These are phyloP conservation scores for Nasturtium officinale DNA, from an alignment of 345 rosid genomes.

Conservation along the genomic window DNA sequence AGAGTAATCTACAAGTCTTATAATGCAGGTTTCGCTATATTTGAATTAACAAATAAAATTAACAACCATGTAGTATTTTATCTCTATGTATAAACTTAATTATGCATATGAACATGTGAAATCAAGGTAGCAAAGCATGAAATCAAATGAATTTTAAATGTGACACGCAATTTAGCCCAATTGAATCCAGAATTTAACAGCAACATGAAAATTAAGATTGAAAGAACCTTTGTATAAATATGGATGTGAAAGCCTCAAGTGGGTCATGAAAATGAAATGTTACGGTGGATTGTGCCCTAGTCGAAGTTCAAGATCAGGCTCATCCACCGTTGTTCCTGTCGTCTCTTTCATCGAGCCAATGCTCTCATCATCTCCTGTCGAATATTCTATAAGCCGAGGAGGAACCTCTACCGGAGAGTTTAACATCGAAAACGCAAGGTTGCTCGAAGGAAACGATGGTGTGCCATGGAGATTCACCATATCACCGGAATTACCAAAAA, in stretches of 20 bases:
- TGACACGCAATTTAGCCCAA: conserved; percentile 31
- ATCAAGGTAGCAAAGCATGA: conserved; percentile 22
- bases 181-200: conserved; percentile 23
- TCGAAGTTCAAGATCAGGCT: conserved; percentile 90
- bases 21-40: not conserved
- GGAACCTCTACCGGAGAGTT: conserved; percentile 39
- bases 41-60: not conserved
- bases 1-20: not conserved
- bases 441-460: conserved; percentile 51
- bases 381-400: conserved; percentile 24
- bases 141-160: conserved; percentile 28
- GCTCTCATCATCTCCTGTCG: conserved; percentile 37
- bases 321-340: conserved; percentile 53
- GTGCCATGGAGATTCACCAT: conserved; percentile 32
- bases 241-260: conserved; percentile 14
- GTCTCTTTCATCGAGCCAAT: conserved; percentile 33
- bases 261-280: conserved; percentile 34
- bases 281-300: conserved; percentile 58
- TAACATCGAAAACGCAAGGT: conserved; percentile 41
- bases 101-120: conserved; percentile 13
- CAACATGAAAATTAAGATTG: conserved; percentile 18
- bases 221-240: conserved; percentile 35
- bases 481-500: conserved; percentile 43
- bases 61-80: not conserved
- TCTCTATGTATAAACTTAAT: conserved; percentile 1